A percentile compares a stretch with the other conserved stretches of the same genome.
Conservation (phyloP, 345 rosid species). For the Rhizophora apiculata region DNA sequence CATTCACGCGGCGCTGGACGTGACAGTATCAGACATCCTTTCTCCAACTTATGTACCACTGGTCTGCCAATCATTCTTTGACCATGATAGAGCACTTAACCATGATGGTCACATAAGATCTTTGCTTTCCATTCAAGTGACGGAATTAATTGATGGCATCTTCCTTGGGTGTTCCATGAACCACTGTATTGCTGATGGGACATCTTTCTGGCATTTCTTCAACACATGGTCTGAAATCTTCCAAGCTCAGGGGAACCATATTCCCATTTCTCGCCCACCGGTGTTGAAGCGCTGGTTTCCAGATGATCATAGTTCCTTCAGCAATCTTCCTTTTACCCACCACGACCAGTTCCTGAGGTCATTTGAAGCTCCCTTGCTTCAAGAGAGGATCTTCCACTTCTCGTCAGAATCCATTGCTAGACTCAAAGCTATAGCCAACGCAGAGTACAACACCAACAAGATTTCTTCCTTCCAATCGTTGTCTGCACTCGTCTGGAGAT, state of each 20-base stretch:
- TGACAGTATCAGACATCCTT: slow-evolving; percentile 41
- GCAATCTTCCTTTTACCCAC: slow-evolving; percentile 47
- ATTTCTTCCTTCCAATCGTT: slow-evolving; percentile 75
- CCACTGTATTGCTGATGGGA: slow-evolving; percentile 60
- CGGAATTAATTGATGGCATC: slow-evolving; percentile 60
- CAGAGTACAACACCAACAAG: slow-evolving; percentile 34
- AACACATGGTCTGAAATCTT: slow-evolving; percentile 61
- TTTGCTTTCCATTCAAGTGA: slow-evolving; percentile 56
- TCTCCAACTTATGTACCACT: slow-evolving; percentile 48
- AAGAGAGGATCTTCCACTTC: slow-evolving; percentile 62
- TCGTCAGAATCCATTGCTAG: slow-evolving; percentile 44
- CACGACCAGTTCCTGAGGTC: slow-evolving; percentile 42
- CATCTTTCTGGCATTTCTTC: slow-evolving; percentile 70
- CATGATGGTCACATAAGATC: slow-evolving; percentile 58
- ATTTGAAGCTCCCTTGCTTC: slow-evolving; percentile 43
- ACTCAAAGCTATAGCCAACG: slow-evolving; percentile 55
- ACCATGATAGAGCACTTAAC: slow-evolving; percentile 52
- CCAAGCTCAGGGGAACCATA: slow-evolving; percentile 30
- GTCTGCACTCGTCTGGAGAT: slow-evolving; percentile 62
- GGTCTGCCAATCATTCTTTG: slow-evolving; percentile 63
- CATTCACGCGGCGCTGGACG: slow-evolving; percentile 44
- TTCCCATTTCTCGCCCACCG: slow-evolving; percentile 43
- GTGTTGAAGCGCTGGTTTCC: slow-evolving; percentile 53
- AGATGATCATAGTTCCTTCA: slow-evolving; percentile 36
- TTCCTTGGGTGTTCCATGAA: slow-evolving; percentile 68